Evolutionary conservation across 2,329 filamentous ascomycete species (phyloP), one percentile per base, ranked within the genome.

Genomic region (Cladophialophora psammophila): DNA sequence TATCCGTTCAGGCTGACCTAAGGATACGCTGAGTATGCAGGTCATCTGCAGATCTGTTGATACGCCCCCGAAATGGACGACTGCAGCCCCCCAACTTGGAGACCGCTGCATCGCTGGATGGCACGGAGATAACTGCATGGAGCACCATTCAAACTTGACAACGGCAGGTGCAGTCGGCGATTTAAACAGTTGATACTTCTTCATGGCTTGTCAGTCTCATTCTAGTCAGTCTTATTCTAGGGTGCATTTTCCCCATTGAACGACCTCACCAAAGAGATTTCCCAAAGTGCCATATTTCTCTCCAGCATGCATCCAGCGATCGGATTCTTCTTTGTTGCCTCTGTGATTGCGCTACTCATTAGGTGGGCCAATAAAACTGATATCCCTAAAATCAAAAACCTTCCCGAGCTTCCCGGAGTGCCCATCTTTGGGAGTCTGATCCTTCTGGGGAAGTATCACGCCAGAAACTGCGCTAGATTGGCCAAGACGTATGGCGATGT

Each of bases 351-450:
- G 45, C 45, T 50, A 12, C 45, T 50, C 45, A 6, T 50, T 5
- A 50, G 45, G 20, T 50, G 45, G 45, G 45, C 45, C 45, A 50
- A 50, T 50, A 26, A 20, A 45, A 88, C 87, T 1, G 86, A 89
- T 69, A 77, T 81, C 0, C 84, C 86, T 6, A 86, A 86, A 72
- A 87, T 89, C 74, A 87, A 88, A 70, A 83, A 83, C 9, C 76
- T 89, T 0, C 86, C 86, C 1, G 86, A 88, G 70, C 82, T 88
- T 45, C 86, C 87, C 0, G 87, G 87, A 0, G 74, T 88, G 7
- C 87, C 87, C 2, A 73, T 90, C 7, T 87, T 90, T 69, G 88
- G 88, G 2, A 90, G 87, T 68, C 77, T 90, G 3, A 72, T 88
- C 1, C 84, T 88, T 69, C 80, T 90, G 7, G 86, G 87, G 2